Evolutionary conservation across 495 filamentous ascomycete genomes (phyloP), one percentile per base, ranked within the genome.

Genomic region (Apodospora peruviana): DNA sequence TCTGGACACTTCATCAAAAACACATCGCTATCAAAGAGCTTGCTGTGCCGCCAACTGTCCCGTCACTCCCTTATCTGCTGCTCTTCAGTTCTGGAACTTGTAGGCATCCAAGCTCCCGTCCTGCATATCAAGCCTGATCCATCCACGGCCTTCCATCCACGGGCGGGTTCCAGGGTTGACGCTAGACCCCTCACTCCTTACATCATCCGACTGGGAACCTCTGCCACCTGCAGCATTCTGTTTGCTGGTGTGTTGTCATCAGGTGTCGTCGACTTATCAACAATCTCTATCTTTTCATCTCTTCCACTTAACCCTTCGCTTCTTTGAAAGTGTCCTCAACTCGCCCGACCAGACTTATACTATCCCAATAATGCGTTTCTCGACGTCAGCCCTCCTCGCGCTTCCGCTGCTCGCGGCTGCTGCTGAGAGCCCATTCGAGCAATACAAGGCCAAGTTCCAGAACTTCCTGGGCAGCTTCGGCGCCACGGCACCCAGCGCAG

Each of bases 311-410:
- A 5, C 40, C 40, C n/a, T 16, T n/a, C n/a, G n/a, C n/a, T n/a
- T n/a, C n/a, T n/a, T n/a, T n/a, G n/a, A n/a, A n/a, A n/a, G n/a
- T n/a, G n/a, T n/a, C n/a, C n/a, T n/a, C n/a, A n/a, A n/a, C n/a
- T n/a, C n/a, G n/a, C n/a, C n/a, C n/a, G n/a, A n/a, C n/a, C n/a
- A n/a, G n/a, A n/a, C n/a, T n/a, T n/a, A n/a, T n/a, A n/a, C n/a
- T n/a, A n/a, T n/a, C 51, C 45, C 56, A 60, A 79, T 57, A 58
- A 93, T 93, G 88, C 88, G 84, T 65, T 79, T 88, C 72, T 76
- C 82, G 52, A 73, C 80, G 42, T 66, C 70, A 23, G 57, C 87
- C 54, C 53, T 83, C 29, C 74, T 89, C 50, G 72, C 77, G 52
- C 79, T 91, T 55, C 84, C 87, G 50, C 74, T 84, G 19, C 72